Evolutionary conservation across 176 grass and related monocot species (phyloP), one percentile per base, ranked within the genome.

Genomic region (Juncus inflexus): DNA sequence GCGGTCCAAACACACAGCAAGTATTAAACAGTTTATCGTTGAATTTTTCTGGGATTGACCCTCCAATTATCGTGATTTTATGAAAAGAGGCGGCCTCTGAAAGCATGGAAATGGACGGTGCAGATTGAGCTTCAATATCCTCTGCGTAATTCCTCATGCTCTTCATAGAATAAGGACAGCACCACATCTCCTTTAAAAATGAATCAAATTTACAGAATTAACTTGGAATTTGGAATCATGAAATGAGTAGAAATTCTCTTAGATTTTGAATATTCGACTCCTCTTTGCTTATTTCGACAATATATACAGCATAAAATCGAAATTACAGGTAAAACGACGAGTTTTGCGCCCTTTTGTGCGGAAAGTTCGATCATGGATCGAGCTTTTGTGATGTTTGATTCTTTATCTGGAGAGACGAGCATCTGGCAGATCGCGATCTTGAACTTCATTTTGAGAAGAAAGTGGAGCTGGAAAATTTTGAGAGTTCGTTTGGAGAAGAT

Each of bases 381-480:
- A 12, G 76, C 79, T 19, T 60, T 78, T 53, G 69, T 67, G 64
- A 95, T 83, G 73, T 89, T 86, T 60, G 53, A 64, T 42, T 76
- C 38, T 58, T 76, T 89, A 36, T 80, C 56, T 14, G 79, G 52
- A 3, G 82, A 70, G 41, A 95, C 79, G 4, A 42, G 14, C 43
- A 83, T 73, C 66, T 88, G 90, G 54, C 79, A 85, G 8, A 88
- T 64, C 50, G 85, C 81, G 42, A 88, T 74, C 76, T 85, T 88
- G 72, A 83, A 85, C 76, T 63, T 70, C 58, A 66, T 72, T 56
- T 16, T 52, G n/a, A 41, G 13, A 3, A 2, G n/a, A n/a, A 3
- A 5, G 40, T 1, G 19, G 19, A 28, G 19, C 19, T 28, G 19
- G 19, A 28, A 28, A 28, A 28, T 28, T 0, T 28, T 28, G 19